Conservation (phyloP, 768 basidiomycete species). For the Kwoniella sp. region DNA sequence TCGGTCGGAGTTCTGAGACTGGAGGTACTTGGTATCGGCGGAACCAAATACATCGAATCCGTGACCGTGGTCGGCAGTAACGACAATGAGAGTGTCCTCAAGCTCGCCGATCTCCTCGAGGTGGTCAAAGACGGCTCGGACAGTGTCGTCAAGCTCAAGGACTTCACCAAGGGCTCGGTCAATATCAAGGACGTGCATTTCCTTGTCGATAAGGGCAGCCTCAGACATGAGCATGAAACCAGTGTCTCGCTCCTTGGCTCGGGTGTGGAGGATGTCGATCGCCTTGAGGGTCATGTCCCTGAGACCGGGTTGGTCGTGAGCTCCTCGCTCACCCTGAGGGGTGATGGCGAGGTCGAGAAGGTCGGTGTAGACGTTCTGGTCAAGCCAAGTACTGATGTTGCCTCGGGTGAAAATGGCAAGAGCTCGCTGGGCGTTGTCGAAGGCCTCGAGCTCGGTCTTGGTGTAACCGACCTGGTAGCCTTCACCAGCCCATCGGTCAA, state of each 20-base stretch:
- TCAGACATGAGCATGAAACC: conserved; percentile 57
- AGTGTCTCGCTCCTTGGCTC: conserved; percentile 49
- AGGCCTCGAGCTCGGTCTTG: conserved; percentile 51
- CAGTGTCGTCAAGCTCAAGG: conserved; percentile 57
- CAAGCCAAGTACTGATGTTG: conserved; percentile 57
- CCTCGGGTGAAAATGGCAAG: conserved; percentile 55
- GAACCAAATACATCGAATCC: conserved; percentile 55
- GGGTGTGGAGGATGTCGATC: conserved; percentile 54
- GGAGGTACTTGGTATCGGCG: conserved; percentile 54
- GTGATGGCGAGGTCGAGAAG: conserved; percentile 28
- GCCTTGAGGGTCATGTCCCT: conserved; percentile 58
- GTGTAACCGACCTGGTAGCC: conserved; percentile 54
- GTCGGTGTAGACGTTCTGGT: conserved; percentile 54
- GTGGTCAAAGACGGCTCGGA: conserved; percentile 52
- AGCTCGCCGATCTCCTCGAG: conserved; percentile 55
- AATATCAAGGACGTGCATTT: conserved; percentile 56
- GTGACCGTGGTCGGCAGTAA: conserved; percentile 55
- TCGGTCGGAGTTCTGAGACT: conserved; percentile 43
- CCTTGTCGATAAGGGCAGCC: conserved; percentile 52
- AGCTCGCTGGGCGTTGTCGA: conserved; percentile 48
- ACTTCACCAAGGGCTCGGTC: conserved; percentile 57
- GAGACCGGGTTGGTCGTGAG: conserved; percentile 55
- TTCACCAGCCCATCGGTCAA: conserved; percentile 42
- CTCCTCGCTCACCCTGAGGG: conserved; percentile 33
- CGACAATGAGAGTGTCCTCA: conserved; percentile 56